Conservation (phyloP, 257 asterid genomes). For the Solanum corneliomulleri region DNA sequence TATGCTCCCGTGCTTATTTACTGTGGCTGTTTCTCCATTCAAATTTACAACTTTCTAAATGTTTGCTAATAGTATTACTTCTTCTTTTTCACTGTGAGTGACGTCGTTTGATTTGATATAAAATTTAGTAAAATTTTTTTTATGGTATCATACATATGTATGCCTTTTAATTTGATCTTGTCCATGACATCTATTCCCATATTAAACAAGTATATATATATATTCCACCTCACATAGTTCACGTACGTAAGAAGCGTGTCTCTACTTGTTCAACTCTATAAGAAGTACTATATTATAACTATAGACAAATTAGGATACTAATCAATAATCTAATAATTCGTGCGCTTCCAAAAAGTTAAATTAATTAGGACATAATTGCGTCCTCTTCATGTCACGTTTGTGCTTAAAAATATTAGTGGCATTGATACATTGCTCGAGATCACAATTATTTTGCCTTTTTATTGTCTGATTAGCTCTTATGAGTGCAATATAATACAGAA, state of each 20-base stretch:
- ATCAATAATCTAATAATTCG: constrained; percentile 24
- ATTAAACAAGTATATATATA: no score
- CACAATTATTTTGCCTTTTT: constrained; percentile 1
- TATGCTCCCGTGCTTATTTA: constrained; percentile 20
- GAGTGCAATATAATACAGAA: neutral
- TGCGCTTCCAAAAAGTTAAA: neutral
- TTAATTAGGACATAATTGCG: neutral
- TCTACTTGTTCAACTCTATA: neutral
- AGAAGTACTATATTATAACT: neutral
- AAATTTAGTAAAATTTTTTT: no score
- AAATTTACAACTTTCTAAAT: neutral
- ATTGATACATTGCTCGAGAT: constrained; percentile 16
- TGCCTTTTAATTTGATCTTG: neutral
- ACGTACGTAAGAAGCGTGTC: no score
- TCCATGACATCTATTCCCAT: no score
- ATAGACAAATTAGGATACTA: constrained; percentile 6
- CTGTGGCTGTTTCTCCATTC: constrained; percentile 8
- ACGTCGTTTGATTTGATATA: neutral
- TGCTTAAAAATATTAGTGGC: neutral
- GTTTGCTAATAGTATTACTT: neutral
- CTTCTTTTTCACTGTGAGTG: neutral
- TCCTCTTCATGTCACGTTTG: neutral
- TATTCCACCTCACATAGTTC: no score
- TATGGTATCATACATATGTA: no score
- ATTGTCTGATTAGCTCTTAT: neutral